phyloP scores from a whole-genome alignment of 2,329 filamentous ascomycete genomes.

The Stachybotrys chlorohalonatus region DNA sequence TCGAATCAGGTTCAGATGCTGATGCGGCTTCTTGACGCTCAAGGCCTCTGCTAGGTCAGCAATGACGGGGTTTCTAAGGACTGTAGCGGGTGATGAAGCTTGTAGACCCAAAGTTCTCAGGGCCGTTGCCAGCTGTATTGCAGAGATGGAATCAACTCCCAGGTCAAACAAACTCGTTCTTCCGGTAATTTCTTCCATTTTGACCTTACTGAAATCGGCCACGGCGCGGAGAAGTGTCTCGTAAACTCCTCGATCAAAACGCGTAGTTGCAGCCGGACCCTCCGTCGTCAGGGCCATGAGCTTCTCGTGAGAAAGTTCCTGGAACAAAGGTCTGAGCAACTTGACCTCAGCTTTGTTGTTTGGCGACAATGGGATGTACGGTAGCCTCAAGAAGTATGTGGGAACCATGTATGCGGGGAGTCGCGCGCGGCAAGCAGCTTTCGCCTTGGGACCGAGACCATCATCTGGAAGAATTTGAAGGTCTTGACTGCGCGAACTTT shows the following conservation, averaged over 20 bases:
- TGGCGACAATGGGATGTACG: constrained; percentile 66
- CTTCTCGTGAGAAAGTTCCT: constrained; percentile 46
- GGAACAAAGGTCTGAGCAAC: constrained; percentile 57
- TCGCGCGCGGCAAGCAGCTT: constrained; percentile 55
- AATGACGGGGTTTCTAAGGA: constrained; percentile 55
- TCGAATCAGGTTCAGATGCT: constrained; percentile 19
- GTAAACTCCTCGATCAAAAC: constrained; percentile 27
- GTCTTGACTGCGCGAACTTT: not conserved
- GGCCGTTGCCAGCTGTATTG: constrained; percentile 56
- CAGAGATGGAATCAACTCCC: constrained; percentile 81
- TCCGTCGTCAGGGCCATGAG: constrained; percentile 47
- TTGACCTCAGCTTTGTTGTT: constrained; percentile 87
- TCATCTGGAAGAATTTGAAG: constrained; percentile 18
- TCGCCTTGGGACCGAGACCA: constrained; percentile 35
- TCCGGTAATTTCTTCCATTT: constrained; percentile 33
- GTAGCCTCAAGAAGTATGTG: constrained; percentile 67
- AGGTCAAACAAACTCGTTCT: constrained; percentile 72
- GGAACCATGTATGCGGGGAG: constrained; percentile 88
- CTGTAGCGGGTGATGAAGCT: constrained; percentile 50
- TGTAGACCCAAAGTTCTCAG: constrained; percentile 56
- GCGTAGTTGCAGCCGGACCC: constrained; percentile 11
- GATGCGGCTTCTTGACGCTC: constrained; percentile 1
- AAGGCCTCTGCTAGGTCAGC: constrained; percentile 35
- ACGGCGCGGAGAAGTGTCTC: constrained; percentile 44
- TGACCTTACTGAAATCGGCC: constrained; percentile 38